Percentiles rank a stretch among this genome's conserved stretches.
These are phyloP conservation scores for Calonectria montana DNA, from an alignment of 2,329 filamentous ascomycete genomes.

Conservation along the genomic window DNA sequence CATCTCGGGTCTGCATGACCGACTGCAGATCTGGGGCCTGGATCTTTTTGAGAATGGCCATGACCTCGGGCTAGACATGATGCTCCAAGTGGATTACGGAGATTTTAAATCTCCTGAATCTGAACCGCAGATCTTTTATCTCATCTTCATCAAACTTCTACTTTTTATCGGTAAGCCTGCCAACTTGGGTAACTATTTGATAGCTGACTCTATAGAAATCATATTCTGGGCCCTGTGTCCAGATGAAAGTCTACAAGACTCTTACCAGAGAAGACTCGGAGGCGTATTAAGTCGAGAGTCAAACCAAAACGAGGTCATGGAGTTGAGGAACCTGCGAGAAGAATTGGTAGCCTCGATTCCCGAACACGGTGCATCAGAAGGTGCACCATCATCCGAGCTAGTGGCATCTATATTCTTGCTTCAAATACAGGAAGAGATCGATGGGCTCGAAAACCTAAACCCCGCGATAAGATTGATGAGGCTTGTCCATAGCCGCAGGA, in stretches of 20 bases:
- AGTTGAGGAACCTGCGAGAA: neutral
- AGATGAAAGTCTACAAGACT: neutral
- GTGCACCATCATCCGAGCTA: neutral
- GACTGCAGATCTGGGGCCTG: neutral
- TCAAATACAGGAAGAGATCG: neutral
- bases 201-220: neutral
- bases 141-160: neutral
- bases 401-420: neutral
- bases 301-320: neutral
- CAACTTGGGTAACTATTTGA: too few species aligned
- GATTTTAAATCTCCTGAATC: neutral
- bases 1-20: neutral
- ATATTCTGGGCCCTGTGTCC: neutral
- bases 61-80: neutral
- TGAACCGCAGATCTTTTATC: neutral
- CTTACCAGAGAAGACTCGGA: neutral
- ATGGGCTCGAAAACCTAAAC: neutral
- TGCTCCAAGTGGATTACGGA: neutral
- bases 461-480: neutral
- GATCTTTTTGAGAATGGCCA: neutral
- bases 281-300: neutral
- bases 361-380: neutral
- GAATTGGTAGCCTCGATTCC: neutral
- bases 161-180: neutral
- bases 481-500: neutral